Evolutionary conservation across 345 rosid species (phyloP).

Genomic region (Acer yangbiense): DNA sequence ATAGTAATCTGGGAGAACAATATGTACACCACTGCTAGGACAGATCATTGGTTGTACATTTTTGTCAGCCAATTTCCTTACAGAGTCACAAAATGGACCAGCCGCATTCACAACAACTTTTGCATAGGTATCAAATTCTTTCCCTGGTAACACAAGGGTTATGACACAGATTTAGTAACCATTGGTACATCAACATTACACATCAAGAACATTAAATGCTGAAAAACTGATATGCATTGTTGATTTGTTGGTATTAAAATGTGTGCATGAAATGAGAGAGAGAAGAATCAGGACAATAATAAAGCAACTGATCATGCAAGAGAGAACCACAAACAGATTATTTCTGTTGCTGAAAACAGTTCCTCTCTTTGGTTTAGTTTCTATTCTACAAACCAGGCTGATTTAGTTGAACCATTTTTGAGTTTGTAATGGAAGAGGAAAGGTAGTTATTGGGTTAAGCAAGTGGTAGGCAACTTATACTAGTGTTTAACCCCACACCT

Average conservation of each 20-base stretch:
- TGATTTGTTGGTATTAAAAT: too few relatives aligned
- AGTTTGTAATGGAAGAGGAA: neutral
- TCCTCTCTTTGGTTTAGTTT: neutral
- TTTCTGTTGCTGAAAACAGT: too few relatives aligned
- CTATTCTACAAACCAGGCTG: neutral
- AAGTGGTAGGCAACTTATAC: neutral
- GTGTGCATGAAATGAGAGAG: neutral
- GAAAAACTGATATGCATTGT: neutral
- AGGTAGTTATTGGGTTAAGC: neutral
- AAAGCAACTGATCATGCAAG: neutral
- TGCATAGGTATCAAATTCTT: slow-evolving; percentile 85
- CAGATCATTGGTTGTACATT: slow-evolving; percentile 74
- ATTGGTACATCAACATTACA: neutral
- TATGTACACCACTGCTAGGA: slow-evolving; percentile 97
- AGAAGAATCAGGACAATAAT: neutral
- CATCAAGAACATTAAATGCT: neutral
- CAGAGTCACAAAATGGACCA: slow-evolving; percentile 92
- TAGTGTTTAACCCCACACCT: too few relatives aligned
- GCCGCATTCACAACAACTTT: slow-evolving; percentile 93
- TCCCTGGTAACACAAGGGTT: slow-evolving; percentile 42
- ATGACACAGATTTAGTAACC: neutral
- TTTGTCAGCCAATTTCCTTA: slow-evolving; percentile 80
- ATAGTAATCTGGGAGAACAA: slow-evolving; percentile 95
- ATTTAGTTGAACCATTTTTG: neutral
- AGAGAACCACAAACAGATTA: neutral